Percentiles rank a stretch among this genome's conserved stretches.
These are phyloP conservation scores for Mayamaea pseudoterrestris DNA, from an alignment of 108 stramenopile genomes.

Conservation along the genomic window DNA sequence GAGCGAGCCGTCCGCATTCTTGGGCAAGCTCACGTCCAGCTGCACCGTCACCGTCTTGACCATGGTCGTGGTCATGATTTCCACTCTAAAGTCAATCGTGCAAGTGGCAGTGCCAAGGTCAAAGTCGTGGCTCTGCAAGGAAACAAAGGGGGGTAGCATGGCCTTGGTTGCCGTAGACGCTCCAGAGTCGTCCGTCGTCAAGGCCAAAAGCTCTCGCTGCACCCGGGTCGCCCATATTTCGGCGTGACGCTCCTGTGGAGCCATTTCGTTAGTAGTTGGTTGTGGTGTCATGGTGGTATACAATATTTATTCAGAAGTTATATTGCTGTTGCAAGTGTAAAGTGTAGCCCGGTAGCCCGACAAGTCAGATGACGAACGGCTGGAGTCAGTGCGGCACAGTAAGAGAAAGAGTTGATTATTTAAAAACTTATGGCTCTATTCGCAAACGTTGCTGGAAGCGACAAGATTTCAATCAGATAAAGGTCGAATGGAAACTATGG, in stretches of 20 bases:
- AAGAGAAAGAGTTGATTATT: too few species aligned
- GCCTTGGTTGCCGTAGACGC: constrained; percentile 15
- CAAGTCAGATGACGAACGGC: too few species aligned
- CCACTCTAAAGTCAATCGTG: constrained; percentile 53
- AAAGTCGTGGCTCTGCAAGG: constrained; percentile 42
- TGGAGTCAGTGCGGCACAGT: too few species aligned
- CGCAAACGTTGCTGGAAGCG: too few species aligned
- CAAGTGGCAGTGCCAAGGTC: constrained; percentile 64
- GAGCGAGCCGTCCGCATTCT: constrained; percentile 30
- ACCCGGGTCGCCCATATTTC: constrained; percentile 84
- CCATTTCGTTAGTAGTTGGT: not conserved
- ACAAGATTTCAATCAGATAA: too few species aligned
- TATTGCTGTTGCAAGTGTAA: too few species aligned
- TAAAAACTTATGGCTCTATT: too few species aligned
- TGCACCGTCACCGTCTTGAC: not conserved
- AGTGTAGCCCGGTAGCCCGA: too few species aligned
- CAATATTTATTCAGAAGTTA: too few species aligned
- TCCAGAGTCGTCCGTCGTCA: constrained; percentile 60
- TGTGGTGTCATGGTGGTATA: too few species aligned
- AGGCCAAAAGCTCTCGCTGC: constrained; percentile 68
- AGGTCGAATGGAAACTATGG: too few species aligned
- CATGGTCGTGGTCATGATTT: constrained; percentile 19
- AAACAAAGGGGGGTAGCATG: constrained; percentile 64
- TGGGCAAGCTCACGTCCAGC: constrained; percentile 50
- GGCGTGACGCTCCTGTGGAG: constrained; percentile 29